Evolutionary conservation across 768 basidiomycete species (phyloP), one percentile per base, ranked within the genome.

Genomic region (Naganishia antarctica): DNA sequence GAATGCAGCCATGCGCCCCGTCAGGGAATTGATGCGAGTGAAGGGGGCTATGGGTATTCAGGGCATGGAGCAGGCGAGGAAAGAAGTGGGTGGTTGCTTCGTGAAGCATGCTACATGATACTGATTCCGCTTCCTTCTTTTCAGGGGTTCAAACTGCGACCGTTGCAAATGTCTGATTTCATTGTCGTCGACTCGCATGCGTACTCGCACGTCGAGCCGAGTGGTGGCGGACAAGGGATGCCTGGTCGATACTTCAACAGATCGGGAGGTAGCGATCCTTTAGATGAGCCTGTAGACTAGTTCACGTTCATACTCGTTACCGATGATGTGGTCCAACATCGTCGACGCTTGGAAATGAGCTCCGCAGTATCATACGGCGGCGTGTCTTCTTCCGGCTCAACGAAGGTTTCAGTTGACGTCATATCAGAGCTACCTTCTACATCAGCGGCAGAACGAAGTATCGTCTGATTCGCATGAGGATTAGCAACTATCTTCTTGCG

Each of bases 1-100:
- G 60, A 91, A 86, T 69, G 93, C 94, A 0, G 92, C 90, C 0
- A 94, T 97, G 91, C 83, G 86, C 0, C 90, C 91, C 5, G 87
- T 76, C 12, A 65, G 73, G 23, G 77, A 78, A 64, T 60, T 78
- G 31, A 75, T 76, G 73, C 57, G 73, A 23, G 73, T 71, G 41
- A 73, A 73, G 61, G 74, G 73, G 11, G 69, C 69, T n/a, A 64
- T 65, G 13, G 74, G 74, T 26, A 74, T 83, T 76, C 79, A 84
- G 75, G 68, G 84, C 77, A 79, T 82, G 61, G 80, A 78, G 65
- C 77, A 75, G 59, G 76, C 79, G 9, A 79, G 80, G 29, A 71
- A 77, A 61, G 80, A 82, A 71, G 85, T 84, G 40, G 16, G 40
- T 32, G 0, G 18, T n/a, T n/a, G n/a, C n/a, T n/a, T n/a, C n/a